A percentile compares a stretch with the other conserved stretches of the same genome.
phyloP scores from a whole-genome alignment of 1,139 yeast genomes.

The Suhomyces terraborum region DNA sequence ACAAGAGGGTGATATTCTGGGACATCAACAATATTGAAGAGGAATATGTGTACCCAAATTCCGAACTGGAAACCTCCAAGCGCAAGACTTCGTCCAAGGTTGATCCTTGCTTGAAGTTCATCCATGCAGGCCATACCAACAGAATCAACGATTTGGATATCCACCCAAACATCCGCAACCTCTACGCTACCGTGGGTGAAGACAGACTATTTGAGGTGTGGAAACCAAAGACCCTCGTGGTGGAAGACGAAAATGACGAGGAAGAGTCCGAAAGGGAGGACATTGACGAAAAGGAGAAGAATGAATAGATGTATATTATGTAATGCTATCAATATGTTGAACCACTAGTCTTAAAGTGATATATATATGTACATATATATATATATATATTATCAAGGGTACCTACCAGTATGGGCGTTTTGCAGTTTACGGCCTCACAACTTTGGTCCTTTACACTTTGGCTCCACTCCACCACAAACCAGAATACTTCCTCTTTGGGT shows the following conservation, averaged over 20 bases:
- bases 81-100: slow-evolving; percentile 34
- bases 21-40: slow-evolving; percentile 49
- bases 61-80: slow-evolving; percentile 25
- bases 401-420: too few relatives aligned
- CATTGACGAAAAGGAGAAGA: slow-evolving; percentile 23
- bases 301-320: slow-evolving; percentile 10
- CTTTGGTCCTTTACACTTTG: too few relatives aligned
- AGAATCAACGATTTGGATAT: slow-evolving; percentile 52
- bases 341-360: too few relatives aligned
- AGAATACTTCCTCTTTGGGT: background rate
- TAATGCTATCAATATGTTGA: background rate
- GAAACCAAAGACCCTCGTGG: slow-evolving; percentile 49
- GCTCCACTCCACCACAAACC: too few relatives aligned
- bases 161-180: slow-evolving; percentile 47
- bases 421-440: too few relatives aligned
- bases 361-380: too few relatives aligned
- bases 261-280: slow-evolving; percentile 32
- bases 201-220: slow-evolving; percentile 56
- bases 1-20: slow-evolving; percentile 54
- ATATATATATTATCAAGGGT: too few relatives aligned
- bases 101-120: slow-evolving; percentile 62
- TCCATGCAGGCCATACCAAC: slow-evolving; percentile 63
- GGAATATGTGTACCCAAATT: slow-evolving; percentile 42
- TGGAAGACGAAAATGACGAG: slow-evolving; percentile 46
- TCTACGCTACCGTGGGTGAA: slow-evolving; percentile 53